Conservation (phyloP, 495 filamentous ascomycete species). For the Ascobolus immersus region DNA sequence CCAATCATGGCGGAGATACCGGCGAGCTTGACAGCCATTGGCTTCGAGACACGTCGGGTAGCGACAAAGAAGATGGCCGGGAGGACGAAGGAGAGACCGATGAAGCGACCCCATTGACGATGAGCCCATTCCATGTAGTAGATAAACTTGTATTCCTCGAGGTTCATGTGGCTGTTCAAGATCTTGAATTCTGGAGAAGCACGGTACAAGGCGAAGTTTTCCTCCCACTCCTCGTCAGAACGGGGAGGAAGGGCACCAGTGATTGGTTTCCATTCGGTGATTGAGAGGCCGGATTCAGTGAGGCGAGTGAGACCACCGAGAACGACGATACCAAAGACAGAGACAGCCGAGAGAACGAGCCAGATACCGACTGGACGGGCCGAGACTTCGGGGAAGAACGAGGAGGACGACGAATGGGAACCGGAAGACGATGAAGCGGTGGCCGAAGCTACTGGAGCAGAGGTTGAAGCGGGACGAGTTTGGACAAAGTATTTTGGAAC, state of each 20-base stretch:
- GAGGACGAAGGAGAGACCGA: constrained; percentile 69
- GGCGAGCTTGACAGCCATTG: constrained; percentile 48
- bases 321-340: constrained; percentile 88
- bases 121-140: constrained; percentile 99
- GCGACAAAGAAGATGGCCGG: constrained; percentile 75
- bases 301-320: constrained; percentile 81
- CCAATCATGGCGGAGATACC: constrained; percentile 77
- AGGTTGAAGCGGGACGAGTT: no score
- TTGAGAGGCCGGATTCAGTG: constrained; percentile 90
- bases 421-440: no score
- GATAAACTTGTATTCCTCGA: constrained; percentile 88
- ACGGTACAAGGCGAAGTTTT: constrained; percentile 76
- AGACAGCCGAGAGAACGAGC: constrained; percentile 69
- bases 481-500: background rate
- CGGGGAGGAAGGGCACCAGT: constrained; percentile 78
- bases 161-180: constrained; percentile 71
- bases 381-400: constrained; percentile 44
- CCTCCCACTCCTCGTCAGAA: constrained; percentile 51
- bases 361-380: constrained; percentile 64
- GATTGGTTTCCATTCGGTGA: constrained; percentile 96
- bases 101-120: constrained; percentile 78
- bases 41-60: constrained; percentile 46
- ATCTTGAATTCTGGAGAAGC: constrained; percentile 74
- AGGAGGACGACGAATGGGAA: no score
- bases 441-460: no score